These are phyloP conservation scores for Aspergillus sp. DNA, from an alignment of 2,329 filamentous ascomycete genomes.

Conservation along the genomic window DNA sequence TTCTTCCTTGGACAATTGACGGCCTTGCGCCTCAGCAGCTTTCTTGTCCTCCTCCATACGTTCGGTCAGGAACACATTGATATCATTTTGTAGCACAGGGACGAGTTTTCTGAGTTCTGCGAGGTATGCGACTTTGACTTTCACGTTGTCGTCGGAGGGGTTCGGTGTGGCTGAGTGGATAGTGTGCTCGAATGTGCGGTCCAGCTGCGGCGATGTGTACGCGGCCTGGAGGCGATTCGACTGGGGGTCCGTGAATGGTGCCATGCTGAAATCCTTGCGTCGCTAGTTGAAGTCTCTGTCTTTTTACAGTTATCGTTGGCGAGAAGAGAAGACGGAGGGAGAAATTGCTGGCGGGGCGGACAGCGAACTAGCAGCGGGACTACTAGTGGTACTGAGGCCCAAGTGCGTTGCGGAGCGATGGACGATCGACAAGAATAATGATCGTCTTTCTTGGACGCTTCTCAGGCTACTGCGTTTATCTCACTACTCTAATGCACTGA, in stretches of 20 bases:
- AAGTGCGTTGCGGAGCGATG: conserved; percentile 9
- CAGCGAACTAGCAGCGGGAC: conserved; percentile 8
- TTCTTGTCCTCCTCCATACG: conserved; percentile 63
- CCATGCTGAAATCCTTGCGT: neutral
- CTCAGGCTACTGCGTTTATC: conserved; percentile 5
- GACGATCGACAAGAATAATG: conserved; percentile 8
- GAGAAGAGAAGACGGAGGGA: neutral
- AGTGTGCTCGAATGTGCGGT: conserved; percentile 34
- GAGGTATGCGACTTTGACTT: conserved; percentile 55
- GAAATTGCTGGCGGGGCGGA: conserved; percentile 11
- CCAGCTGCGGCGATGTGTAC: conserved; percentile 29
- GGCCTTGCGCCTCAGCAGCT: conserved; percentile 31
- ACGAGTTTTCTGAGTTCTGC: conserved; percentile 50
- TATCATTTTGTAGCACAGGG: conserved; percentile 53
- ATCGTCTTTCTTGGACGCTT: neutral
- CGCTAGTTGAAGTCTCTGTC: neutral
- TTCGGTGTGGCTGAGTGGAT: conserved; percentile 25
- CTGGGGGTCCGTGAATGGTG: neutral
- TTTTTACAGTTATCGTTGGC: too few relatives aligned
- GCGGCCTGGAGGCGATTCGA: conserved; percentile 23
- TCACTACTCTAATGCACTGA: neutral
- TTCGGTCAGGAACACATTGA: conserved; percentile 60
- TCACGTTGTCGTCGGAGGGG: conserved; percentile 21
- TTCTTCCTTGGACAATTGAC: conserved; percentile 39
- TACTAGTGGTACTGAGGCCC: neutral